Base-by-base conservation (phyloP, 139 green algal species). In the Axilococcus clingmanii region DNA sequence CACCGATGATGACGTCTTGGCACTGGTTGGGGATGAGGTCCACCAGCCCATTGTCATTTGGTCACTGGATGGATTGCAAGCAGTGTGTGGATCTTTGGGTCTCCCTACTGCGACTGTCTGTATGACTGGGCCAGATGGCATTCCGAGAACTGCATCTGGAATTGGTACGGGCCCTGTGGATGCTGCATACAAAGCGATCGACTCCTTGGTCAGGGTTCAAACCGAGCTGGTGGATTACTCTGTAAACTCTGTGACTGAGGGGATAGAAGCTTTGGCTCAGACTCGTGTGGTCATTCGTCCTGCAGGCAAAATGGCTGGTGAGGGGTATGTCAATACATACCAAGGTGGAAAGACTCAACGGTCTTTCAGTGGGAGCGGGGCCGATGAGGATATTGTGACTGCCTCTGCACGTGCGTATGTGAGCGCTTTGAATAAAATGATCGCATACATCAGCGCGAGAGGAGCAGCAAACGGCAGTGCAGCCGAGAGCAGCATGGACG, bases 371-470 rank as follows among this genome's bases (percentile, higher is more conserved):
- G 81, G 89, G 31, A 83, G 55, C 7, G 89, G 85, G 25, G 78
- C 91, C 0, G 72, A 94, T 50, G 81, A 87, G 53, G 92, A 99
- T 68, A 89, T 99, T 44, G 89, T 99, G 5, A 88, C 97, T 30
- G 68, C 85, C 4, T 83, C 62, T 11, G 85, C 76, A 0, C 71
- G 86, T 12, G 92, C 92, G 3, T 99, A 99, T 71, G 59, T 95
- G 30, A 72, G 49, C 25, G 92, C 92, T 5, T 63, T 98, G 5
- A 98, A 98, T 79, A 97, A 98, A 71, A 85, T 97, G 75, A 89
- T 98, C 35, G 50, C 64, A 72, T n/a, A n/a, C n/a, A n/a, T n/a
- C n/a, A n/a, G n/a, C n/a, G n/a, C n/a, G n/a, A n/a, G n/a, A n/a
- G n/a, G n/a, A n/a, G n/a, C n/a, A n/a, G n/a, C n/a, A n/a, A n/a